phyloP scores from a whole-genome alignment of 805 yeast species.

The Myxozyma sirexii region DNA sequence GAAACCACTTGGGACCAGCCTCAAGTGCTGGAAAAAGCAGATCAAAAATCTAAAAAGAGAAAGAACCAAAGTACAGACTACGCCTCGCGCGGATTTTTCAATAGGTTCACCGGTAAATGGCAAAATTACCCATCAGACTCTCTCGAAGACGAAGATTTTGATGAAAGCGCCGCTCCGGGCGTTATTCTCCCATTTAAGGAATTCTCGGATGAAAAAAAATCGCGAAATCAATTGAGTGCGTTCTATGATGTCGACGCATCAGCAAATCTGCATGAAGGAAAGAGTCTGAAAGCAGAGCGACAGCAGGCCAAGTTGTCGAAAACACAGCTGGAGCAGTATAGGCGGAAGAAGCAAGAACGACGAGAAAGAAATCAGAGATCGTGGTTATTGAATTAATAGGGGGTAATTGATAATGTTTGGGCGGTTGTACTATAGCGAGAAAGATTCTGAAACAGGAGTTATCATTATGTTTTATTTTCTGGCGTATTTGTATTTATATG shows the following conservation, averaged over 20 bases:
- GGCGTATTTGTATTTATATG: too few species aligned
- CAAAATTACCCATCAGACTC: constrained; percentile 15
- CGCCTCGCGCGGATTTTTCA: constrained; percentile 28
- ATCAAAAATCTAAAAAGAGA: neutral
- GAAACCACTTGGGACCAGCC: constrained; percentile 40
- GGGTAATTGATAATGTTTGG: too few species aligned
- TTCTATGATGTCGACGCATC: constrained; percentile 24
- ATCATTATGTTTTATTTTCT: too few species aligned
- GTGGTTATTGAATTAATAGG: constrained; percentile 28
- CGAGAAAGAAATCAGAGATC: constrained; percentile 34
- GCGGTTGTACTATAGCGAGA: too few species aligned
- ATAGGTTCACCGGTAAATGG: constrained; percentile 29
- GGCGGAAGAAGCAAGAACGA: constrained; percentile 31
- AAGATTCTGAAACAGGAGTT: too few species aligned
- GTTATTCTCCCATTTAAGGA: constrained; percentile 26
- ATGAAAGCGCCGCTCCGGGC: constrained; percentile 12
- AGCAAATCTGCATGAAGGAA: constrained; percentile 27
- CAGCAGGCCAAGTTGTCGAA: constrained; percentile 31
- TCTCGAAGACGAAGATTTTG: constrained; percentile 15
- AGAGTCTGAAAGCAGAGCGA: constrained; percentile 34
- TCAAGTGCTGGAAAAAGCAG: constrained; percentile 6
- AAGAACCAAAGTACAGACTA: constrained; percentile 14
- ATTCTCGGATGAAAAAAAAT: constrained; percentile 13
- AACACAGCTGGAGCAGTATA: constrained; percentile 35
- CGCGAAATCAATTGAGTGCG: constrained; percentile 23